Evolutionary conservation across 139 green algal genomes (phyloP), one percentile per base, ranked within the genome.

Genomic region (Trebouxia sp.): DNA sequence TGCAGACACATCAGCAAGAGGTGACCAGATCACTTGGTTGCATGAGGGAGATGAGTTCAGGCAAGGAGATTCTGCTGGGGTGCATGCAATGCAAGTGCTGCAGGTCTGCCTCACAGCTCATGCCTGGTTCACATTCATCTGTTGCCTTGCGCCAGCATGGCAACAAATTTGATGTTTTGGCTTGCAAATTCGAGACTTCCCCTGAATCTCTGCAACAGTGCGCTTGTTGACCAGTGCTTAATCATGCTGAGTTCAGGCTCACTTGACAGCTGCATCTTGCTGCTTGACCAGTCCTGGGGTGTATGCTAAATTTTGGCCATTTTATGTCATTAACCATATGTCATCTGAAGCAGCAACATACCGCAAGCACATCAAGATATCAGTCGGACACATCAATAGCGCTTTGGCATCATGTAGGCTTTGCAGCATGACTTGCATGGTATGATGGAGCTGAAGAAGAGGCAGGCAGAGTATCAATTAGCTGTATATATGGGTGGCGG

Each of bases 391-490:
- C 41, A 37, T 42, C 55, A 5, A 58, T 65, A 32, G 12, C 1
- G 10, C 24, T 38, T 26, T n/a, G 50, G 28, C 37, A n/a, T 0
- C 35, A 12, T 89, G 26, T 83, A 89, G 82, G 82, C 79, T 51
- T 5, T 87, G 42, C 83, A 90, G 51, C 84, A 83, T 12, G 88
- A 92, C 39, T 53, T 92, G 26, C 28, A 70, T 22, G 74, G 88
- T 17, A 75, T 88, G 28, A 85, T 89, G 70, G 62, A 76, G 12
- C 58, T 92, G 30, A 38, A 74, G 47, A 76, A 82, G 39, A 65
- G 38, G 35, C 43, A 50, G 32, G 84, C 83, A 37, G 88, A 92
- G 76, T 89, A 87, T 56, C 85, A 88, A 82, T 74, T 92, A 65
- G 50, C 78, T 26, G 37, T 81, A 28, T 87, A 90, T 51, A 37